Percentiles rank a stretch among this genome's conserved stretches.
These are phyloP conservation scores for Aspergillus avenaceus DNA, from an alignment of 495 filamentous ascomycete genomes.

Conservation along the genomic window DNA sequence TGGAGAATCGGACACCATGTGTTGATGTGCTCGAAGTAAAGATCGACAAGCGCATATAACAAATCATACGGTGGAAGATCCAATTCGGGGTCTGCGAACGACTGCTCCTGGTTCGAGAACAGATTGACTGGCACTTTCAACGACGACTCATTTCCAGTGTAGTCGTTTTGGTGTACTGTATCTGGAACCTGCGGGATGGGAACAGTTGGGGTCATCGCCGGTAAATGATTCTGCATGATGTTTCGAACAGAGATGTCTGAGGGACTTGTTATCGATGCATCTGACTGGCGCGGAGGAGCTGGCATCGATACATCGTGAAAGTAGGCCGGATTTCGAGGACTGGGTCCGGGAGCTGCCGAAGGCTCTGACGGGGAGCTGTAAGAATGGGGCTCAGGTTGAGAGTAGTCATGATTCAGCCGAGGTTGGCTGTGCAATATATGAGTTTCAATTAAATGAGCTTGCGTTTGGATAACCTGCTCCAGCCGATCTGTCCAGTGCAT, in stretches of 20 bases:
- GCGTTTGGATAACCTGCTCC: conserved; percentile 44
- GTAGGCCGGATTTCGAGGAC: conserved; percentile 33
- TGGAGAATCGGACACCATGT: conserved; percentile 89
- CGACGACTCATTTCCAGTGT: conserved; percentile 43
- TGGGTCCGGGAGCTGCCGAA: conserved; percentile 33
- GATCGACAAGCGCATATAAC: conserved; percentile 72
- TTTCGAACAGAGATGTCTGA: conserved; percentile 34
- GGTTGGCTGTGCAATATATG: conserved; percentile 41
- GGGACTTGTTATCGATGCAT: conserved; percentile 32
- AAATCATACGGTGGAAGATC: conserved; percentile 84
- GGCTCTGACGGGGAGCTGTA: conserved; percentile 44
- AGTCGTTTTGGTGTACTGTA: conserved; percentile 24
- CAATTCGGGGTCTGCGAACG: conserved; percentile 55
- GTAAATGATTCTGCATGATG: conserved; percentile 18
- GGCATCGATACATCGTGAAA: conserved; percentile 32
- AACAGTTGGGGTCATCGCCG: conserved; percentile 16
- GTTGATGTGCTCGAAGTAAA: conserved; percentile 90
- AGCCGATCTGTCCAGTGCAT: conserved; percentile 34
- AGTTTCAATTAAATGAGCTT: conserved; percentile 45
- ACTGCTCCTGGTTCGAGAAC: conserved; percentile 40
- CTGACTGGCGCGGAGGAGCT: conserved; percentile 24
- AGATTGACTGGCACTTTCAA: conserved; percentile 39
- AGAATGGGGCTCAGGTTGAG: conserved; percentile 25
- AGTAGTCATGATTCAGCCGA: conserved; percentile 18
- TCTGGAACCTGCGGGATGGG: conserved; percentile 22